Percentiles rank a stretch among this genome's conserved stretches.
These are phyloP conservation scores for Betula pendula DNA, from an alignment of 306 rosid genomes.

Conservation along the genomic window DNA sequence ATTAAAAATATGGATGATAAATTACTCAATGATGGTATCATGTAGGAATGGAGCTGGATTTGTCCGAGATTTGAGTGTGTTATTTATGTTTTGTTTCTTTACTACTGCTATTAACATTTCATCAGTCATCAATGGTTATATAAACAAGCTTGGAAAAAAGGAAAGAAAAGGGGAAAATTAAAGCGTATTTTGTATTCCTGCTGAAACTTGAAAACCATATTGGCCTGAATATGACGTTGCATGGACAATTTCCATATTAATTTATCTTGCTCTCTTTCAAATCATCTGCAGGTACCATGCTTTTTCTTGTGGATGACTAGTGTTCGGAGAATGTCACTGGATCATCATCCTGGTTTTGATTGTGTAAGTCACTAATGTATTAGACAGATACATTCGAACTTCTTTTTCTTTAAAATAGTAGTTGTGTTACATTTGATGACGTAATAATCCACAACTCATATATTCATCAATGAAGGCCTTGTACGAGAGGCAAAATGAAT, in stretches of 20 bases:
- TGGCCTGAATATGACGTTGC: conserved; percentile 11
- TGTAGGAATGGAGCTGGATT: not conserved
- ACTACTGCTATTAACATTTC: not conserved
- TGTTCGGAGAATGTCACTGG: conserved; percentile 84
- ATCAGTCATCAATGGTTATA: not conserved
- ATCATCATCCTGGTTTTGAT: conserved; percentile 79
- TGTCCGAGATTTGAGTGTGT: not conserved
- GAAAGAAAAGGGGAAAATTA: conserved; percentile 10
- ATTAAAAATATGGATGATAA: not conserved
- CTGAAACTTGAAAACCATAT: not conserved
- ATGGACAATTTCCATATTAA: conserved; percentile 7
- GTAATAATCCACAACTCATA: not conserved
- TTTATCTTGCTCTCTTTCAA: conserved; percentile 24
- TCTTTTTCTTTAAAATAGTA: not conserved
- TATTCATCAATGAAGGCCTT: not conserved
- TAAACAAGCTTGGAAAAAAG: not conserved
- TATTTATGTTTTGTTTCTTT: not conserved
- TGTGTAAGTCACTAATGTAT: conserved; percentile 53
- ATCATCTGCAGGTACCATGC: conserved; percentile 73
- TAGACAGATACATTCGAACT: not conserved
- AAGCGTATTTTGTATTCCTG: not conserved
- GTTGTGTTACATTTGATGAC: not conserved
- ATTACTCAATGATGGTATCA: not conserved
- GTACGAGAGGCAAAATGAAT: not conserved
- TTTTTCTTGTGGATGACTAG: conserved; percentile 80